A percentile compares a stretch with the other conserved stretches of the same genome.
phyloP scores from a whole-genome alignment of 495 filamentous ascomycete genomes.

The Darksidea phi region DNA sequence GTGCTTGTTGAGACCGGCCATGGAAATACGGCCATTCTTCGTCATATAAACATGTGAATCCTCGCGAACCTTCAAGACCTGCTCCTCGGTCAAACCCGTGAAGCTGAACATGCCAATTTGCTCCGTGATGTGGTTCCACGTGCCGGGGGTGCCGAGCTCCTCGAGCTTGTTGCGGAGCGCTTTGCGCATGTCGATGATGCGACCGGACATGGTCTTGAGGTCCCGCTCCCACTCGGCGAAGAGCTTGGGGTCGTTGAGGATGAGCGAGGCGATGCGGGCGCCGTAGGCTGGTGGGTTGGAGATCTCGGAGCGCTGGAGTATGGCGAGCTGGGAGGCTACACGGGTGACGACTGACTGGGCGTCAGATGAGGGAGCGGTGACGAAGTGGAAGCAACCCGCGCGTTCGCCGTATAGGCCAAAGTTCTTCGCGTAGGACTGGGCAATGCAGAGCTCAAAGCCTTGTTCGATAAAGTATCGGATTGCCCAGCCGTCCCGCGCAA shows the following conservation, averaged over 20 bases:
- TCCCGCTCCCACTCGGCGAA: conserved; percentile 96
- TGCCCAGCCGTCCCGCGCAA: conserved; percentile 81
- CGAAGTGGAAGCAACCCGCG: conserved; percentile 93
- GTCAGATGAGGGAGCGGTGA: conserved; percentile 69
- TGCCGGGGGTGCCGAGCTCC: conserved; percentile 77
- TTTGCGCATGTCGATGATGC: conserved; percentile 86
- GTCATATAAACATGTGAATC: conserved; percentile 96
- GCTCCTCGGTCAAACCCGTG: conserved; percentile 81
- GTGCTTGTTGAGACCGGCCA: conserved; percentile 85
- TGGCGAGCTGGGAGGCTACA: conserved; percentile 84
- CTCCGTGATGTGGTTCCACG: conserved; percentile 94
- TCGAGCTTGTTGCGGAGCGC: conserved; percentile 74
- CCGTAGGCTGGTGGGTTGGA: conserved; percentile 94
- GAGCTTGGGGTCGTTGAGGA: conserved; percentile 78
- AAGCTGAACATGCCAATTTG: conserved; percentile 99
- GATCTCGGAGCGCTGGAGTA: conserved; percentile 95
- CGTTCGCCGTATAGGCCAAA: conserved; percentile 97
- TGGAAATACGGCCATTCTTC: conserved; percentile 95
- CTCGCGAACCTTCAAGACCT: conserved; percentile 76
- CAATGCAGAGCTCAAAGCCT: conserved; percentile 93
- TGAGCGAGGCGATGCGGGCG: conserved; percentile 75
- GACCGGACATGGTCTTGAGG: conserved; percentile 86
- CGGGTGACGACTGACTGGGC: conserved; percentile 60
- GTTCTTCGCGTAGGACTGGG: conserved; percentile 98
- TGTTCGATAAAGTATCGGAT: conserved; percentile 90